Evolutionary conservation across 148 eudicot genomes (phyloP), one percentile per base, ranked within the genome.

Genomic region (Rhododendron griersonianum): DNA sequence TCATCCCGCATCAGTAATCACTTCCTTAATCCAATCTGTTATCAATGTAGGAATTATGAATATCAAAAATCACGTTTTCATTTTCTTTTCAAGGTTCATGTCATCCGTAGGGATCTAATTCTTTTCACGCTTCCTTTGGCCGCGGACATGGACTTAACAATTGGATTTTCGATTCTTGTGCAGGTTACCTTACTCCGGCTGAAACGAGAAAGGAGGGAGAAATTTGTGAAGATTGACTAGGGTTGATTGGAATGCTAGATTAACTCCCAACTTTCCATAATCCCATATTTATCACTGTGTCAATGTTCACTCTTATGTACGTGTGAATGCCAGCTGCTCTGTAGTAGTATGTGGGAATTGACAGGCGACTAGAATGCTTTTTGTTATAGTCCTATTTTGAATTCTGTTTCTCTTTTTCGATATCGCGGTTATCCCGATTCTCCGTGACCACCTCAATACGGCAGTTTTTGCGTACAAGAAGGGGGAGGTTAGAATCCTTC

Each of bases 101-200:
- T n/a, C 14, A 25, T n/a, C 30, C 14, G 9, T 21, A 65, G 21
- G 89, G 86, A 90, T 91, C 91, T 90, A 35, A 8, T 44, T 21
- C 15, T 7, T 28, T 37, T 71, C 23, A 1, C 5, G 47, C 2
- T 65, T 67, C 39, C 18, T 84, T 84, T 33, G 13, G 37, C 45
- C 45, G 81, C n/a, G 0, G 37, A 37, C 35, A 57, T 37, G 59
- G 44, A 11, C 44, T n/a, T 59, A 23, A 33, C 28, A 23, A 75
- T 5, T 51, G 33, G 41, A 1, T 57, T 76, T 21, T 11, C 59
- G 14, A 5, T 80, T 23, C 76, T 78, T 45, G 51, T 89, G 91
- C 93, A 93, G 95, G 82, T 90, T 93, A 74, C 92, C 92, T 23
- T 93, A 87, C 84, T 86, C 86, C 35, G 90, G 92, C 37, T 88